A percentile compares a stretch with the other conserved stretches of the same genome.
Evolutionary conservation across 1,284 basidiomycete genomes (phyloP).

Genomic region (Albatrellus sp.): DNA sequence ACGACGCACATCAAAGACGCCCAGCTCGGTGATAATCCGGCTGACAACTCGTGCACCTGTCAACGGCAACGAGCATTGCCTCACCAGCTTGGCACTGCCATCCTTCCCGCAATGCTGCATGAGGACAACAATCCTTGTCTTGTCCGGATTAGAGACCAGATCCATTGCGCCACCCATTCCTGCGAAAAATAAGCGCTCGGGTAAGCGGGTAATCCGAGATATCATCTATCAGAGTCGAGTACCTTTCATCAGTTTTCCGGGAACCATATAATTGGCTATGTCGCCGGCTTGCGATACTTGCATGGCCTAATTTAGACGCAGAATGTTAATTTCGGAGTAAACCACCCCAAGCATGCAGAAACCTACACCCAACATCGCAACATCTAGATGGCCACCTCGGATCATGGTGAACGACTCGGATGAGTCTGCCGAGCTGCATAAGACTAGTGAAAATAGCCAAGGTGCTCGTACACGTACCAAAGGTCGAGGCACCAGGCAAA

Average conservation of each 20-base stretch:
- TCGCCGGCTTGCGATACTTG: constrained; percentile 90
- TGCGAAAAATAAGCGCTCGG: constrained; percentile 13
- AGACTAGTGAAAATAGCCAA: neutral
- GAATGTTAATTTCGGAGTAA: constrained; percentile 4
- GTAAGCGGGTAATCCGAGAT: neutral
- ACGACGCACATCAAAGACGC: constrained; percentile 83
- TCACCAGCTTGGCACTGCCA: constrained; percentile 79
- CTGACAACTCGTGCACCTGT: constrained; percentile 82
- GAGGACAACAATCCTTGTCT: constrained; percentile 79
- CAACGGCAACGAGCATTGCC: constrained; percentile 73
- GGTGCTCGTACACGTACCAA: constrained; percentile 21
- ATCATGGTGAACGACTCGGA: constrained; percentile 92
- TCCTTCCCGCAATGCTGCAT: constrained; percentile 89
- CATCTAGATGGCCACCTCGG: constrained; percentile 87
- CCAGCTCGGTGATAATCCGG: constrained; percentile 87
- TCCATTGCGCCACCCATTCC: constrained; percentile 96
- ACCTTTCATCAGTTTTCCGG: constrained; percentile 86
- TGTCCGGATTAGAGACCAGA: constrained; percentile 85
- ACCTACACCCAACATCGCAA: constrained; percentile 72
- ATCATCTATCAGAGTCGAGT: neutral
- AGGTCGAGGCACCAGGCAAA: constrained; percentile 81
- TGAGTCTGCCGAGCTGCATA: constrained; percentile 37
- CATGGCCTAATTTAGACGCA: constrained; percentile 64
- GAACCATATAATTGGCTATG: constrained; percentile 98
- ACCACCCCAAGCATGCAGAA: neutral